Percentiles rank a stretch among this genome's conserved stretches.
phyloP scores from a whole-genome alignment of 2,329 filamentous ascomycete species.

The Colletotrichum paranaense region DNA sequence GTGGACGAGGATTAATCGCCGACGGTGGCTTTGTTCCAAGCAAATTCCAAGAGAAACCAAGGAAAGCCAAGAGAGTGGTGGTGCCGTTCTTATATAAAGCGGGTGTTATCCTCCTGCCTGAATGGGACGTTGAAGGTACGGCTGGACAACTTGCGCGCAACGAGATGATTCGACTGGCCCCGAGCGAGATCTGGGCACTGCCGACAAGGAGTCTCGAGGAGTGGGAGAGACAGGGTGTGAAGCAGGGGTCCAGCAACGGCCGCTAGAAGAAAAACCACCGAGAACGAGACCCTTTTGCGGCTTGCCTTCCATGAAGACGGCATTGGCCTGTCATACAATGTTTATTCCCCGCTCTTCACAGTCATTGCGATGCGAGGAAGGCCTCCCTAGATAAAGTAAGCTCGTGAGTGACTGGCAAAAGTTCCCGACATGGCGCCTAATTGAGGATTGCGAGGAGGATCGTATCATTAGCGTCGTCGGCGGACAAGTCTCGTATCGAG shows the following conservation, averaged over 20 bases:
- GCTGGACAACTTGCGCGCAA: not conserved
- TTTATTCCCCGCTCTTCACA: not conserved
- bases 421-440: not conserved
- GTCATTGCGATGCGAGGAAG: not conserved
- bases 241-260: conserved; percentile 23
- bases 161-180: conserved; percentile 23
- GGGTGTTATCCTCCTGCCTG: conserved; percentile 29
- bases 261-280: conserved; percentile 6
- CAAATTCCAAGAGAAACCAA: conserved; percentile 31
- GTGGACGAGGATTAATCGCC: not conserved
- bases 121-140: conserved; percentile 9
- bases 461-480: not conserved
- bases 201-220: not conserved
- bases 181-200: conserved; percentile 18
- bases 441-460: not conserved
- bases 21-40: conserved; percentile 4
- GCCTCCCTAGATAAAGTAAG: not conserved
- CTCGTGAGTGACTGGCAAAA: not conserved
- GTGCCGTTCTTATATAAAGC: conserved; percentile 26
- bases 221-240: not conserved
- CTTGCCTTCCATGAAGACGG: not conserved
- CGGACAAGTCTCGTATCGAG: not conserved
- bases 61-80: conserved; percentile 31
- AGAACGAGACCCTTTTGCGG: not conserved
- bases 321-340: not conserved